These are phyloP conservation scores for Andrographis paniculata DNA, from an alignment of 305 asterid species.

Conservation along the genomic window DNA sequence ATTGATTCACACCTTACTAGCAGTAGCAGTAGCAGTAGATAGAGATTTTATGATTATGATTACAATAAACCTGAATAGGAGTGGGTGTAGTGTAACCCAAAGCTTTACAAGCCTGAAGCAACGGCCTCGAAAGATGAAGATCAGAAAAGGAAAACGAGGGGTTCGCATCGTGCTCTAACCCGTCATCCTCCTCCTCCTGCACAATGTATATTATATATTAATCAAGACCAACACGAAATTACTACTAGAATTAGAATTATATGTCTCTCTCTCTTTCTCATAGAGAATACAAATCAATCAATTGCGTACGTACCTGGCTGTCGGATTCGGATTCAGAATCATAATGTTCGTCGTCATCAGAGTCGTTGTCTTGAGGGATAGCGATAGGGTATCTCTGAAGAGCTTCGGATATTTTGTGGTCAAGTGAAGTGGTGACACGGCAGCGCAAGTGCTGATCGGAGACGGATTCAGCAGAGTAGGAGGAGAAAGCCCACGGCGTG, in stretches of 20 bases:
- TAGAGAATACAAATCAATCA: constrained; percentile 15
- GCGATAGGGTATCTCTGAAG: constrained; percentile 33
- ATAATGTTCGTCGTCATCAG: constrained; percentile 33
- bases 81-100: constrained; percentile 78
- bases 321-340: constrained; percentile 40
- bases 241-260: too few species aligned
- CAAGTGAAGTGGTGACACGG: constrained; percentile 68
- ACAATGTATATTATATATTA: too few species aligned
- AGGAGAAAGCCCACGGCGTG: constrained; percentile 94
- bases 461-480: constrained; percentile 67
- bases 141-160: constrained; percentile 87
- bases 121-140: constrained; percentile 78
- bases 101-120: constrained; percentile 85
- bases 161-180: constrained; percentile 63
- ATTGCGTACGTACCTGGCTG: constrained; percentile 36
- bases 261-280: constrained; percentile 33
- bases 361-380: constrained; percentile 23
- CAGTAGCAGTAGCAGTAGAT: neutral
- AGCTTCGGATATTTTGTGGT: constrained; percentile 58
- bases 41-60: constrained; percentile 1
- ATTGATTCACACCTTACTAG: too few species aligned
- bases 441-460: constrained; percentile 69
- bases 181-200: too few species aligned
- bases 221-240: too few species aligned
- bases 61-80: constrained; percentile 72